Evolutionary conservation across 345 rosid species (phyloP), one percentile per base, ranked within the genome.

Genomic region (Eutrema japonicum): DNA sequence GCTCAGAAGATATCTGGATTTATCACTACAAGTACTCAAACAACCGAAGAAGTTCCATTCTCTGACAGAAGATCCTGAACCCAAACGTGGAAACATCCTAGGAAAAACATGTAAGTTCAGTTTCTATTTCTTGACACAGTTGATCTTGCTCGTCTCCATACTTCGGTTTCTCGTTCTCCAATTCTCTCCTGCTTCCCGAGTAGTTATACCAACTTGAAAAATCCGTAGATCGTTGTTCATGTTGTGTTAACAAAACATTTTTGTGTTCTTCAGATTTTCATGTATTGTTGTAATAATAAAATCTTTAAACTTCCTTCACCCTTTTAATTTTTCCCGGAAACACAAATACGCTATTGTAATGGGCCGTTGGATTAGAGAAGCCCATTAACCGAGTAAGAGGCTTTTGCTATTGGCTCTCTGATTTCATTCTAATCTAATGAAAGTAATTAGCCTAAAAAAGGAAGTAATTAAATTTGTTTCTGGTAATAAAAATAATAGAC

Each of bases 191-290:
- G 70, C 66, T 55, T 58, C 82, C 8, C 75, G 48, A 75, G 68
- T 72, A 66, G 81, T 77, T 73, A 85, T 84, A 50, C 97, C 97
- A 61, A 91, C 97, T 30, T 75, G 70, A 75, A 13, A 58, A 9
- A 9, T 41, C n/a, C 47, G 7, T 16, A 36, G 26, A 30, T 6
- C 9, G 2, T 57, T 30, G 16, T 63, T 70, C 14, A 46, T 63
- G 66, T 38, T 76, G 57, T 75, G 49, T 63, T 54, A 32, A 64
- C 30, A 66, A 49, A 64, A 64, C 66, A 54, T 47, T 59, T 62
- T 54, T 61, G 56, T 64, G 8, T 37, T 56, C 26, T 62, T 16
- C 51, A 37, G 54, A 14, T 56, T 37, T 69, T 63, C 29, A 47
- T 3, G 18, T 68, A 10, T 37, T 53, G 74, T 16, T 53, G 74